These are phyloP conservation scores for Staphylotrichum tortipilum DNA, from an alignment of 495 filamentous ascomycete genomes.

Conservation along the genomic window DNA sequence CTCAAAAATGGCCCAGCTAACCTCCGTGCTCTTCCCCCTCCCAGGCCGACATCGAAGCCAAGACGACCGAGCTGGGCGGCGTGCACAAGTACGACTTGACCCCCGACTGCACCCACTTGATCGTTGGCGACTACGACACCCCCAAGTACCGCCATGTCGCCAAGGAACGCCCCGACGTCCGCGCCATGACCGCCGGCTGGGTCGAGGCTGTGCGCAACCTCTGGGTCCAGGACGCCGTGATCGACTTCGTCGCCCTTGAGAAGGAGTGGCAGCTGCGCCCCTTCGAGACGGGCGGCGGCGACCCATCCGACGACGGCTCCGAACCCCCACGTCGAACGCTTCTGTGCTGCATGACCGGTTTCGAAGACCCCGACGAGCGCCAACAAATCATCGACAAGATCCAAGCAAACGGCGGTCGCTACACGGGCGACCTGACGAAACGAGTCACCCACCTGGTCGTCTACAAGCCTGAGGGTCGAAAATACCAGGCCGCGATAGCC, in stretches of 20 bases:
- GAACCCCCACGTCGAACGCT: conserved; percentile 39
- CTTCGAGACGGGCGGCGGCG: conserved; percentile 34
- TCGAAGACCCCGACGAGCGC: conserved; percentile 67
- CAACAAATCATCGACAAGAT: conserved; percentile 54
- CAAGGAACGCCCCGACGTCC: conserved; percentile 75
- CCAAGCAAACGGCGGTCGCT: conserved; percentile 62
- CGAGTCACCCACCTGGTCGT: conserved; percentile 83
- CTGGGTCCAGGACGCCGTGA: conserved; percentile 77
- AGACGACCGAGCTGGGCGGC: conserved; percentile 77
- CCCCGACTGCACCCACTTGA: conserved; percentile 86
- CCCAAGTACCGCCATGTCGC: conserved; percentile 94
- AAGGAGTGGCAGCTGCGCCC: conserved; percentile 32
- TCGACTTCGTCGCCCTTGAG: conserved; percentile 58
- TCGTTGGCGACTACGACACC: conserved; percentile 80
- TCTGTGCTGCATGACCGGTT: conserved; percentile 81
- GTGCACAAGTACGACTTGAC: conserved; percentile 84
- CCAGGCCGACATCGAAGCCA: conserved; percentile 61
- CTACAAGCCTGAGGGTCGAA: conserved; percentile 65
- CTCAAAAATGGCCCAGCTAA: not conserved
- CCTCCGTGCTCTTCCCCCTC: not conserved
- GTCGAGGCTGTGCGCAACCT: conserved; percentile 69
- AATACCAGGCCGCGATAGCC: conserved; percentile 73
- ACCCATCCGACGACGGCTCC: conserved; percentile 15
- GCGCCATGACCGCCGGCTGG: conserved; percentile 70
- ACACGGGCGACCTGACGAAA: conserved; percentile 77